Evolutionary conservation across 768 basidiomycete genomes (phyloP), one percentile per base, ranked within the genome.

Genomic region (Termitomyces sp.): DNA sequence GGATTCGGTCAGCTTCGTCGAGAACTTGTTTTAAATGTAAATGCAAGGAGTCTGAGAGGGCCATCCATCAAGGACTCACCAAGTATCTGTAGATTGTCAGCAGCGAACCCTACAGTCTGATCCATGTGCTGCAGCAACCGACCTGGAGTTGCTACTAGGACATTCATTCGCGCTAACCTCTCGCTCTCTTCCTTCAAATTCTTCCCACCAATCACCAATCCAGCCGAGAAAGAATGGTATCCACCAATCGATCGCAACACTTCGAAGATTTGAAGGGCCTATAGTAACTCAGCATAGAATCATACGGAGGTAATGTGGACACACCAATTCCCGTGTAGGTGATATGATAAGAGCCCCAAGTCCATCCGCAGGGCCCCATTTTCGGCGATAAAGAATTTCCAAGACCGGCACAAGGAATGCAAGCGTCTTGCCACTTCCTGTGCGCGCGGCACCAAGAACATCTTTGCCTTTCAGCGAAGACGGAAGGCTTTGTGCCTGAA

Each of bases 201-300:
- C 77, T 98, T 99, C 46, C 96, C 96, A 6, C 96, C 96, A 43
- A 99, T 99, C 18, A 98, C 88, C 13, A 98, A 75, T 0, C 95
- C 96, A 0, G 96, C 96, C 6, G 93, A 96, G 72, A 98, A 96
- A 18, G 81, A 78, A 65, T 99, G 96, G 64, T 87, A 87, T 46
- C 88, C 87, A 3, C 97, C 97, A 58, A 98, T 90, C 42, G 90
- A 88, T n/a, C 93, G 84, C 29, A 99, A 71, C 7, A 98, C 94
- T 46, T 96, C 93, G 68, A 98, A 99, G 58, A 98, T 99, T 78
- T 99, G 97, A 18, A 98, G 91, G 2, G 96, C 96, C 93, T 94
- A 63, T 0, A 27, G 34, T 3, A 27, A 27, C 34, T 42, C 44
- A 57, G 61, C 31, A 29, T 7, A 16, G 24, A 29, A 31, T 3